Evolutionary conservation across 208 protist species (phyloP).

Genomic region (Porcisia hertigi): DNA sequence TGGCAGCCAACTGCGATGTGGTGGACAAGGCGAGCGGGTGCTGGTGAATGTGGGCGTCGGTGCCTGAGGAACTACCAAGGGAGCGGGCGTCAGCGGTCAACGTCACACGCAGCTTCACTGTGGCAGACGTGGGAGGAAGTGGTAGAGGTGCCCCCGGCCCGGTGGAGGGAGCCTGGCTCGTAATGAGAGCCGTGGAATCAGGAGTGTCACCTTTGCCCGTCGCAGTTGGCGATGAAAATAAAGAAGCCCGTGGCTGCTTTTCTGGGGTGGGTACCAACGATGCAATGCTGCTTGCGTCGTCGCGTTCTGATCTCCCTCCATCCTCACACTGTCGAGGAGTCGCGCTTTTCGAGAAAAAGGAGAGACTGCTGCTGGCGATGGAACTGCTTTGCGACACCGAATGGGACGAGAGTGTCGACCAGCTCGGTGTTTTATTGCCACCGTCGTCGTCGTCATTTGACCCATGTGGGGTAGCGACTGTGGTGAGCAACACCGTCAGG

Average conservation of each 20-base stretch:
- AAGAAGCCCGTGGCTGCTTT: background rate
- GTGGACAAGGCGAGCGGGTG: background rate
- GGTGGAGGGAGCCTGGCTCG: background rate
- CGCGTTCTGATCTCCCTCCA: background rate
- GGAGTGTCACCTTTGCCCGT: background rate
- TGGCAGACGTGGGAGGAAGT: background rate
- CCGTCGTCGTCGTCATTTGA: background rate
- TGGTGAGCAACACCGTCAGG: background rate
- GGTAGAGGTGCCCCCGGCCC: background rate
- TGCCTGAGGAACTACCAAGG: background rate
- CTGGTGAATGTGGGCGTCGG: background rate
- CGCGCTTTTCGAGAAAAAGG: conserved; percentile 22
- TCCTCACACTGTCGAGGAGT: background rate
- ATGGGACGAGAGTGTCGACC: background rate
- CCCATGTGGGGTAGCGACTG: background rate
- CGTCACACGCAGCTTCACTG: background rate
- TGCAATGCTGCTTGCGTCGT: background rate
- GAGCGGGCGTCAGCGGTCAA: background rate
- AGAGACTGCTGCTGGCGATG: conserved; percentile 33
- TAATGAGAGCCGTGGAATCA: no score
- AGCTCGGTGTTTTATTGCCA: background rate
- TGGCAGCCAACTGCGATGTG: background rate
- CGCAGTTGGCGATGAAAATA: background rate
- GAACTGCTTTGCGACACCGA: conserved; percentile 9
- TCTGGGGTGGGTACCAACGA: background rate